phyloP scores from a whole-genome alignment of 129 eudicot species.

The Deinandra increscens region DNA sequence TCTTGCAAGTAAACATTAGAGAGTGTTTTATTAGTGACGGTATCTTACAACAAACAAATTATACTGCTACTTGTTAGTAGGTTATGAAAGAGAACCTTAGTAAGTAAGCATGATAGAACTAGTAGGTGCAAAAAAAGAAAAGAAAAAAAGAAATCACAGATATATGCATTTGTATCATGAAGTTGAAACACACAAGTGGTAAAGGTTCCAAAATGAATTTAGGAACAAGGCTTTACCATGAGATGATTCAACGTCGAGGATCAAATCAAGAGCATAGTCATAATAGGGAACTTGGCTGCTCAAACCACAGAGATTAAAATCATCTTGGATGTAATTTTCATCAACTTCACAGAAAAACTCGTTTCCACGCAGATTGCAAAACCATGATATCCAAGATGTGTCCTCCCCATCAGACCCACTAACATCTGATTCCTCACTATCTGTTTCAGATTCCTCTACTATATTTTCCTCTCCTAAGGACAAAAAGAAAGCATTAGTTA shows the following conservation, averaged over 20 bases:
- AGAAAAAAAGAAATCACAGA: neutral
- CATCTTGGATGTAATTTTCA: constrained; percentile 89
- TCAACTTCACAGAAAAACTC: constrained; percentile 89
- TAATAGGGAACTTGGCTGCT: constrained; percentile 83
- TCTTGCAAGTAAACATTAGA: too few species aligned
- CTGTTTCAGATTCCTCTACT: constrained; percentile 82
- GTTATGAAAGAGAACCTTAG: too few species aligned
- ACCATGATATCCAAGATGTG: constrained; percentile 90
- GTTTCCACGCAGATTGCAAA: constrained; percentile 82
- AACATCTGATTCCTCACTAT: constrained; percentile 83
- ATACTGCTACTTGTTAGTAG: too few species aligned
- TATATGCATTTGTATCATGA: neutral
- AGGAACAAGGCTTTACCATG: constrained; percentile 43
- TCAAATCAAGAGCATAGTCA: constrained; percentile 83
- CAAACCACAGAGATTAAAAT: constrained; percentile 82
- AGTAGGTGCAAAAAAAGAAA: neutral
- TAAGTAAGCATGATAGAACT: too few species aligned
- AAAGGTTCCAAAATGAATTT: neutral
- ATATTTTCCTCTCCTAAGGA: constrained; percentile 23
- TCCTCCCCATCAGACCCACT: constrained; percentile 91
- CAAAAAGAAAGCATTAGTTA: constrained; percentile 8
- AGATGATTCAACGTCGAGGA: constrained; percentile 82
- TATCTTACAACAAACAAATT: neutral
- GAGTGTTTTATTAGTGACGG: neutral
- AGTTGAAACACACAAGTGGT: neutral